Percentiles rank a stretch among this genome's conserved stretches.
These are phyloP conservation scores for Thermoascus crustaceus DNA, from an alignment of 2,329 filamentous ascomycete genomes.

Conservation along the genomic window DNA sequence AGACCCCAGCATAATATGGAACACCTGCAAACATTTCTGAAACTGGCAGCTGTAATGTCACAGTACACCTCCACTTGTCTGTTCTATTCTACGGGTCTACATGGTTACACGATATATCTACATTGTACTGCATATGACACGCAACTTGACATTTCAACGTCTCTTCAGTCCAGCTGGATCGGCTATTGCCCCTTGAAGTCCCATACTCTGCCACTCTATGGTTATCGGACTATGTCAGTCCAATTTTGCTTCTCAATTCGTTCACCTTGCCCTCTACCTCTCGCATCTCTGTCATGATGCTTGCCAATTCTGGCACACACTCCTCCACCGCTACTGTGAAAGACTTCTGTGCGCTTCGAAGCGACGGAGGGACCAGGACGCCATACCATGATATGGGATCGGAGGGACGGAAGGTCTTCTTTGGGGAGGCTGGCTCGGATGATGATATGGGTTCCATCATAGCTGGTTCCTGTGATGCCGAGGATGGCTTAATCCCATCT, in stretches of 20 bases:
- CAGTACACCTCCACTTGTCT: too few species aligned
- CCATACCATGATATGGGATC: slow-evolving; percentile 44
- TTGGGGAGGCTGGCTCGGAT: slow-evolving; percentile 12
- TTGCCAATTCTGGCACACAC: slow-evolving; percentile 29
- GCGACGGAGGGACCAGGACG: slow-evolving; percentile 37
- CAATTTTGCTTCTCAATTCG: slow-evolving; percentile 19
- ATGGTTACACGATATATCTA: too few species aligned
- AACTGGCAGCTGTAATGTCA: too few species aligned
- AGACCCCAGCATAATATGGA: too few species aligned
- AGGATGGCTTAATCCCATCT: not conserved
- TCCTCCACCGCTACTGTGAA: slow-evolving; percentile 34
- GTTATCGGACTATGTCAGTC: slow-evolving; percentile 3
- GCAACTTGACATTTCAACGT: too few species aligned
- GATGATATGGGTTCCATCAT: slow-evolving; percentile 5
- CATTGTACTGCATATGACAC: too few species aligned
- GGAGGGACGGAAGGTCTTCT: slow-evolving; percentile 22
- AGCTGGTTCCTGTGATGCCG: slow-evolving; percentile 3
- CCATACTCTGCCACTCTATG: too few species aligned
- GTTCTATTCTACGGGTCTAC: too few species aligned
- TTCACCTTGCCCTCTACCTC: slow-evolving; percentile 32
- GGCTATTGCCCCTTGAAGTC: too few species aligned
- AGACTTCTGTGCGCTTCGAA: slow-evolving; percentile 36
- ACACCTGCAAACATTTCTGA: too few species aligned
- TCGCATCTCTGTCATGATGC: slow-evolving; percentile 32
- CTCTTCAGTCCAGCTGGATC: too few species aligned